Evolutionary conservation across 768 basidiomycete genomes (phyloP).

Genomic region (Agaricus bisporus): DNA sequence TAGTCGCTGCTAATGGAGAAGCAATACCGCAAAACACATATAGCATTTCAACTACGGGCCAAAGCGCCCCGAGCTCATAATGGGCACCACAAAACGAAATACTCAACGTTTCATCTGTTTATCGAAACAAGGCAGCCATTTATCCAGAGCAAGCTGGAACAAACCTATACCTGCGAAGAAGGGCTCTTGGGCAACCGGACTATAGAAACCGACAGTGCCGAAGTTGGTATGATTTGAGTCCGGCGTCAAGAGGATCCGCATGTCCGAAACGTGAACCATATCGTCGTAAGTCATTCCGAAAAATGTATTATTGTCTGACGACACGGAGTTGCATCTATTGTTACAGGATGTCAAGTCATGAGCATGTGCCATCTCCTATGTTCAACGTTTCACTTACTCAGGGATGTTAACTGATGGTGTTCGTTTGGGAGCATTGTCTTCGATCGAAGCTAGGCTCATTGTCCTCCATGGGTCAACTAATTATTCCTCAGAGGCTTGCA

Average conservation of each 20-base stretch:
- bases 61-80: no score
- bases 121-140: conserved; percentile 41
- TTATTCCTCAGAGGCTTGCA: not conserved
- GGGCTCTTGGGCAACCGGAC: conserved; percentile 37
- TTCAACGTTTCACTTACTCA: conserved; percentile 19
- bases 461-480: conserved; percentile 48
- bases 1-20: no score
- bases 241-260: conserved; percentile 39
- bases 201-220: conserved; percentile 45
- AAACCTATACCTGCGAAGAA: conserved; percentile 43
- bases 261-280: conserved; percentile 46
- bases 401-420: conserved; percentile 32
- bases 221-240: conserved; percentile 44
- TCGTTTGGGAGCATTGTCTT: conserved; percentile 37
- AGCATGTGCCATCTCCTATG: not conserved
- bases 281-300: conserved; percentile 40
- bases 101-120: not conserved
- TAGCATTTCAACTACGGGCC: no score
- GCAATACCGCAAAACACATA: no score
- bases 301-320: conserved; percentile 25
- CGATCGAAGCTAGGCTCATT: conserved; percentile 44
- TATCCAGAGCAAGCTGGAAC: conserved; percentile 39
- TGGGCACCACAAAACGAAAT: no score
- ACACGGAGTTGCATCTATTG: conserved; percentile 31
- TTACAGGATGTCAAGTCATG: not conserved